Conservation (phyloP, 139 green algal species). For the Haematococcus lacustris region DNA sequence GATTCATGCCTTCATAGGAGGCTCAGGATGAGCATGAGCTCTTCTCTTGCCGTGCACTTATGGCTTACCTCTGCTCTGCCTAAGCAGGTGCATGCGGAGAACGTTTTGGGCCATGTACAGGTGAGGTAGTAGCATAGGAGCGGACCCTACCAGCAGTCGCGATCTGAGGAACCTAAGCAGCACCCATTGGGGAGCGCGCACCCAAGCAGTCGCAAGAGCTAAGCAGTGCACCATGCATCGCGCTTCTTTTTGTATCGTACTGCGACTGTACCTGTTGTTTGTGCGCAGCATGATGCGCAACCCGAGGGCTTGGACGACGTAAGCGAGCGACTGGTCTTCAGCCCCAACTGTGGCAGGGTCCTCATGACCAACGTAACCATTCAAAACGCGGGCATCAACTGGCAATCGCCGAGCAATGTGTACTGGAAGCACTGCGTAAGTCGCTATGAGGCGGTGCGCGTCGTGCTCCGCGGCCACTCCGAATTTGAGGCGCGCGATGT, state of each 20-base stretch:
- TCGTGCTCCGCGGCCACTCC: constrained; percentile 73
- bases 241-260: too few relatives aligned
- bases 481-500: constrained; percentile 85
- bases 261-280: too few relatives aligned
- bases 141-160: background rate
- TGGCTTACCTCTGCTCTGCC: background rate
- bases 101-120: constrained; percentile 28
- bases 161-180: background rate
- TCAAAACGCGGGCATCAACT: constrained; percentile 83
- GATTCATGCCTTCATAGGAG: too few relatives aligned
- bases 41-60: too few relatives aligned
- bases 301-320: background rate
- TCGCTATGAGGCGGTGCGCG: constrained; percentile 48
- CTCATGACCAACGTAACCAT: constrained; percentile 75
- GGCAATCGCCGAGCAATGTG: constrained; percentile 52
- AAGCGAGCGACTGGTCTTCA: constrained; percentile 43
- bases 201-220: too few relatives aligned
- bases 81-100: constrained; percentile 16
- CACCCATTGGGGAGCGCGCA: too few relatives aligned
- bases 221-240: too few relatives aligned
- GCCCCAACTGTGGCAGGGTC: constrained; percentile 52
- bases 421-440: constrained; percentile 78
- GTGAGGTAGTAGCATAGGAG: too few relatives aligned
- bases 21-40: too few relatives aligned
- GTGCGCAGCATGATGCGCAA: too few relatives aligned